Evolutionary conservation across 805 yeast genomes (phyloP), one percentile per base, ranked within the genome.

Genomic region (Zygoascus bituminiphila): DNA sequence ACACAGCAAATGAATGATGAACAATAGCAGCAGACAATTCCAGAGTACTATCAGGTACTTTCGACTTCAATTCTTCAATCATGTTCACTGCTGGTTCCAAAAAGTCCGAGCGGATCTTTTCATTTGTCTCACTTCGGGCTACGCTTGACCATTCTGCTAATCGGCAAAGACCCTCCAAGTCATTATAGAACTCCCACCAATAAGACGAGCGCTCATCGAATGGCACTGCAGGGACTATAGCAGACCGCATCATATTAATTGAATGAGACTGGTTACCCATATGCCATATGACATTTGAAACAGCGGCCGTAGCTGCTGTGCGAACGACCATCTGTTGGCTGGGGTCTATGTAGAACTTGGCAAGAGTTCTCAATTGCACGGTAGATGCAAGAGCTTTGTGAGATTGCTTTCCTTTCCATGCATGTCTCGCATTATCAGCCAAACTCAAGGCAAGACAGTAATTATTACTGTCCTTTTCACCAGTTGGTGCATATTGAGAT

Each of bases 111-210:
- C 81, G 73, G 1, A 89, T 78, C 2, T 66, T 66, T 1, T 75
- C 69, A 0, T 88, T 77, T 9, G 81, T 70, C 50, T 82, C 94
- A 51, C 81, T 82, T 33, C 84, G 74, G 0, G 94, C 83, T 42
- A 73, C 76, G 0, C 86, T 73, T 31, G 79, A 65, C 96, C 96
- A 88, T 42, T 76, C 72, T 0, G 81, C 70, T 54, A 66, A 44
- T 5, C 33, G 40, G 14, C 61, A 44, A 22, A 56, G 50, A 5
- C 54, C 50, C 8, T 19, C 44, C 15, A 42, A 19, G 23, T 51
- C 43, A 38, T 15, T 19, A 25, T 40, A 41, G 17, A 24, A 31
- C 26, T 22, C 17, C 46, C 46, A 33, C 46, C 46, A 31, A 29
- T 14, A 33, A 29, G 20, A 9, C 20, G 40, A n/a, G 10, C 36